These are phyloP conservation scores for Geranomyces michiganensis DNA, from an alignment of 192 early-diverging fungal species.

Conservation along the genomic window DNA sequence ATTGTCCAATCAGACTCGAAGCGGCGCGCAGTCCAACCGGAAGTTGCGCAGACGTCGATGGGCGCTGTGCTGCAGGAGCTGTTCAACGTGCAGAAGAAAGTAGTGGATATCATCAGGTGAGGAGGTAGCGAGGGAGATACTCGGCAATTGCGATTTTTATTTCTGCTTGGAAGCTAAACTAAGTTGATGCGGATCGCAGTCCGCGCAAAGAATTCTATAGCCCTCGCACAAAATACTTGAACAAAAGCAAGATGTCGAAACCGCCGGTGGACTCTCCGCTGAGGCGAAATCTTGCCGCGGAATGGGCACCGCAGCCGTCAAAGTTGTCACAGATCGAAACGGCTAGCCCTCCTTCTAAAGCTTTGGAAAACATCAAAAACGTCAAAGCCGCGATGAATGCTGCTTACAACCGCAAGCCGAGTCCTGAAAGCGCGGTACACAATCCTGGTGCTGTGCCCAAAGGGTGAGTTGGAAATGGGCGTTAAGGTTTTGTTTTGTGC, in stretches of 20 bases:
- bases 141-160: too few relatives aligned
- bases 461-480: too few relatives aligned
- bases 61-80: conserved; percentile 28
- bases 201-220: not conserved
- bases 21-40: not conserved
- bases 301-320: not conserved
- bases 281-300: conserved; percentile 2
- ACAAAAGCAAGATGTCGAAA: not conserved
- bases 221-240: conserved; percentile 17
- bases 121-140: too few relatives aligned
- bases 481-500: too few relatives aligned
- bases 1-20: not conserved
- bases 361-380: conserved; percentile 5
- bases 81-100: conserved; percentile 21
- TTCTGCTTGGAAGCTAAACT: too few relatives aligned
- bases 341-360: not conserved
- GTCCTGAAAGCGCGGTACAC: too few relatives aligned
- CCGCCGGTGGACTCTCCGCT: not conserved
- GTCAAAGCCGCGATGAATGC: not conserved
- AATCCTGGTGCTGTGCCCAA: too few relatives aligned
- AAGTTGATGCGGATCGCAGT: too few relatives aligned
- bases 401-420: conserved; percentile 2
- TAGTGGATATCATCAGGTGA: conserved; percentile 25
- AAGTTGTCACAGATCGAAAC: not conserved
- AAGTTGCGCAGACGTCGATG: conserved; percentile 10